Evolutionary conservation across 2,329 filamentous ascomycete genomes (phyloP).

Genomic region (Periglandula ipomoeae): DNA sequence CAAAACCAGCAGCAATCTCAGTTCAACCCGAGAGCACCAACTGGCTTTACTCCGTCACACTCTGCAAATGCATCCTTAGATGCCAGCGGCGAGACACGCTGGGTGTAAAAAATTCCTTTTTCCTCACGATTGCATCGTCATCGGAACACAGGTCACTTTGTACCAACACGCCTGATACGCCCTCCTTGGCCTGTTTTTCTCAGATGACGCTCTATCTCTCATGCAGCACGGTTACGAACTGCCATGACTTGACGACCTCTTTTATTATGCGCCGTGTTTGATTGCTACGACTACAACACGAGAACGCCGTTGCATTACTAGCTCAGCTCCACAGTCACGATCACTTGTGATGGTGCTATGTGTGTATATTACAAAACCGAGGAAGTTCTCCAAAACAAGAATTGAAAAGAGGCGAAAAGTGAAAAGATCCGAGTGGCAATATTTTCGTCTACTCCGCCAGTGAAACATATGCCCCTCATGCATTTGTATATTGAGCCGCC

Average conservation of each 20-base stretch:
- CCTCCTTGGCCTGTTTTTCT: conserved; percentile 14
- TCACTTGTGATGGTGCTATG: conserved; percentile 15
- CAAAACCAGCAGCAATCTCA: conserved; percentile 14
- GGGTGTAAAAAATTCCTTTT: conserved; percentile 25
- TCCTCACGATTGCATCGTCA: conserved; percentile 15
- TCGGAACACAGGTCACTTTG: conserved; percentile 20
- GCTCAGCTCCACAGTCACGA: conserved; percentile 14
- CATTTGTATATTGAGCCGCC: conserved; percentile 24
- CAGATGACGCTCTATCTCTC: conserved; percentile 17
- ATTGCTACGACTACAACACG: conserved; percentile 13
- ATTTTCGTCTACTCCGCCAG: conserved; percentile 2
- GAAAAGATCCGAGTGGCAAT: conserved; percentile 6
- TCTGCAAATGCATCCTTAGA: conserved; percentile 18
- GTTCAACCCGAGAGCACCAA: conserved; percentile 19
- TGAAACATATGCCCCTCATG: conserved; percentile 16
- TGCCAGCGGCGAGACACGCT: conserved; percentile 24
- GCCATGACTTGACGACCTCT: conserved; percentile 33
- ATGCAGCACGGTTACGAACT: conserved; percentile 27
- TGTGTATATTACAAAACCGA: conserved; percentile 25
- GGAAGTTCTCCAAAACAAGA: conserved; percentile 11
- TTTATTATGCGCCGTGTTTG: conserved; percentile 25
- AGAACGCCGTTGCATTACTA: conserved; percentile 15
- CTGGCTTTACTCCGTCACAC: conserved; percentile 17
- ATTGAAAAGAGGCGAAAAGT: conserved; percentile 7
- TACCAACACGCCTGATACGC: conserved; percentile 14